phyloP scores from a whole-genome alignment of 352 stramenopile species.

The Lagenidium sp. region DNA sequence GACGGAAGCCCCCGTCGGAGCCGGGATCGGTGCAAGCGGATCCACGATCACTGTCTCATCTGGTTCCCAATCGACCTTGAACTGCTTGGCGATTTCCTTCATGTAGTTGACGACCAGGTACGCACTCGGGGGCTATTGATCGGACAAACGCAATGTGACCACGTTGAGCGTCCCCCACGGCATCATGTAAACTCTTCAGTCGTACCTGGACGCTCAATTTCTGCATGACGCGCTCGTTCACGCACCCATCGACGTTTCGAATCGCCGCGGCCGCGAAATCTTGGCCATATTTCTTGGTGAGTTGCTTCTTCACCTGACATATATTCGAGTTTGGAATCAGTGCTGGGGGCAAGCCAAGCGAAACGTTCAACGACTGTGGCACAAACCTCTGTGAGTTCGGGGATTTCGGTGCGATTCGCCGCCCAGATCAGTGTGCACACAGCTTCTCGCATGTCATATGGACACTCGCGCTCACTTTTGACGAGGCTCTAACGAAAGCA shows the following conservation, averaged over 20 bases:
- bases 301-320: conserved; percentile 68
- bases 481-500: conserved; percentile 65
- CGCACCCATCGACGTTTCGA: conserved; percentile 82
- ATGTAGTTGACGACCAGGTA: conserved; percentile 95
- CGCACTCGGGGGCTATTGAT: conserved; percentile 87
- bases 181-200: not conserved
- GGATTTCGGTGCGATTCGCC: conserved; percentile 86
- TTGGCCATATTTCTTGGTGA: conserved; percentile 86
- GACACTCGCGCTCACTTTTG: conserved; percentile 87
- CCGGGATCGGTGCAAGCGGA: conserved; percentile 80
- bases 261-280: conserved; percentile 80
- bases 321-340: too few species aligned
- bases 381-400: conserved; percentile 84
- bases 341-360: too few species aligned
- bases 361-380: not conserved
- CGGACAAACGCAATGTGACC: not conserved
- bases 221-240: conserved; percentile 89
- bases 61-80: conserved; percentile 92
- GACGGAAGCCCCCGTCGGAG: conserved; percentile 84
- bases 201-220: conserved; percentile 88
- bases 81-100: conserved; percentile 94
- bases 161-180: not conserved
- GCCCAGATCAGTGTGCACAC: conserved; percentile 94
- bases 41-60: conserved; percentile 67
- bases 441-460: conserved; percentile 89